Evolutionary conservation across 2,329 filamentous ascomycete species (phyloP).

Genomic region (Colletotrichum limetticola): DNA sequence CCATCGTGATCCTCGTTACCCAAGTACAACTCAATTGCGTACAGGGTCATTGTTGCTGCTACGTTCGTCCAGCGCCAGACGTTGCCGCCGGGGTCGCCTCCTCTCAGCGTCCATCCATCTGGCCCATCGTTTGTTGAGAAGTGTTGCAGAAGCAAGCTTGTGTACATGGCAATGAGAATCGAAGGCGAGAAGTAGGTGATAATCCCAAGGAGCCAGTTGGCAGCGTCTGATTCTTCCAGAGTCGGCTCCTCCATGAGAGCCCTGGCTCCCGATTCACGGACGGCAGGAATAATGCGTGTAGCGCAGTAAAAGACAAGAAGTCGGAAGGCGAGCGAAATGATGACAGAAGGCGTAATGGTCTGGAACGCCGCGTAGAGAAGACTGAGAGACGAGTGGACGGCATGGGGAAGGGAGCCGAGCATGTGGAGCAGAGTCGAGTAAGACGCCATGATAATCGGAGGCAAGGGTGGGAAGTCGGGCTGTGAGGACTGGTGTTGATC

Average conservation of each 20-base stretch:
- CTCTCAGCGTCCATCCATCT: conserved; percentile 85
- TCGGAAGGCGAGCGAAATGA: conserved; percentile 94
- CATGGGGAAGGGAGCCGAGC: conserved; percentile 83
- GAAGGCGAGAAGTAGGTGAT: conserved; percentile 95
- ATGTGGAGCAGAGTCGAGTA: conserved; percentile 92
- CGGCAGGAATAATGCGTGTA: conserved; percentile 93
- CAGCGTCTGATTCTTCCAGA: conserved; percentile 86
- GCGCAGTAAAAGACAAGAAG: conserved; percentile 96
- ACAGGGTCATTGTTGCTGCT: conserved; percentile 87
- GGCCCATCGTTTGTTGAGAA: conserved; percentile 82
- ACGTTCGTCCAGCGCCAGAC: conserved; percentile 95
- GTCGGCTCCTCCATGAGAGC: conserved; percentile 86
- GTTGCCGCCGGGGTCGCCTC: conserved; percentile 84
- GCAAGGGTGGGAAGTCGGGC: conserved; percentile 94
- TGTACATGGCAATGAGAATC: conserved; percentile 95
- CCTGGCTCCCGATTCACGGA: conserved; percentile 85
- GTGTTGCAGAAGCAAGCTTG: conserved; percentile 93
- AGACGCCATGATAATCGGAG: conserved; percentile 97
- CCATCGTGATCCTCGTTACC: conserved; percentile 84
- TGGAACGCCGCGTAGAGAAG: conserved; percentile 93
- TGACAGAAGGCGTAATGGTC: conserved; percentile 93
- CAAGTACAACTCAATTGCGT: conserved; percentile 89
- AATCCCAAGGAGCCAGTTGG: conserved; percentile 82
- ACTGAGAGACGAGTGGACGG: conserved; percentile 83
- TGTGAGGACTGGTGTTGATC: conserved; percentile 66